Base-by-base conservation (phyloP, 2,329 filamentous ascomycete genomes). In the Hymenoscyphus albidus region DNA sequence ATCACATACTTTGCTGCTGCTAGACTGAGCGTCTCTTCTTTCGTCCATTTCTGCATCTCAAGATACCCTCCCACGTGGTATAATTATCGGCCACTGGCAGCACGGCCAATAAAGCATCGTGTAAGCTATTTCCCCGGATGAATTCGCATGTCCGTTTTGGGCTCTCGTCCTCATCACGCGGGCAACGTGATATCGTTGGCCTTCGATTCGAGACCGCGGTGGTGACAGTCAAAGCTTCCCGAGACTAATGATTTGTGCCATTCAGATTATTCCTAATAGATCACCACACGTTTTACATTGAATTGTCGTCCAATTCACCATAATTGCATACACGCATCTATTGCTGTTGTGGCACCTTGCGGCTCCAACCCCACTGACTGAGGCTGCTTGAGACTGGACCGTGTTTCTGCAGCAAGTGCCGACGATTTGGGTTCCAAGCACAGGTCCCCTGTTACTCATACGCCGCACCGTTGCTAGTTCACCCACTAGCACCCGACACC, bases 1-100 rank as follows among this genome's bases (percentile, higher is more conserved):
- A 64, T 65, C 68, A 67, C 59, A 68, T 70, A 70, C 35, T 62
- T 69, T 42, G 44, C 66, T 73, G 62, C 69, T 42, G 44, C 67
- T 73, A 71, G 68, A 72, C 68, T 66, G 66, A 65, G 68, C 62
- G 68, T 70, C 70, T 59, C 62, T 67, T 63, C 64, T 61, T 67
- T 38, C 54, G 27, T 27, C 27, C 27, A 27, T 61, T 51, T 31
- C 63, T 38, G 55, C 64, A 62, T 48, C 61, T 62, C 61, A 62
- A 70, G 68, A 72, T 70, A 70, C 69, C 68, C 69, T 65, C 65
- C 65, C 67, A 65, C 61, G 64, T 51, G 56, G 60, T 51, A 51
- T n/a, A 51, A 22, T 27, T 22, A 4, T 18, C 27, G 61, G 62
- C 61, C 54, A 64, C 60, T 58, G 68, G 67, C 65, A 69, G 67